Base-by-base conservation (phyloP, 768 basidiomycete genomes). In the Boletus coccyginus region DNA sequence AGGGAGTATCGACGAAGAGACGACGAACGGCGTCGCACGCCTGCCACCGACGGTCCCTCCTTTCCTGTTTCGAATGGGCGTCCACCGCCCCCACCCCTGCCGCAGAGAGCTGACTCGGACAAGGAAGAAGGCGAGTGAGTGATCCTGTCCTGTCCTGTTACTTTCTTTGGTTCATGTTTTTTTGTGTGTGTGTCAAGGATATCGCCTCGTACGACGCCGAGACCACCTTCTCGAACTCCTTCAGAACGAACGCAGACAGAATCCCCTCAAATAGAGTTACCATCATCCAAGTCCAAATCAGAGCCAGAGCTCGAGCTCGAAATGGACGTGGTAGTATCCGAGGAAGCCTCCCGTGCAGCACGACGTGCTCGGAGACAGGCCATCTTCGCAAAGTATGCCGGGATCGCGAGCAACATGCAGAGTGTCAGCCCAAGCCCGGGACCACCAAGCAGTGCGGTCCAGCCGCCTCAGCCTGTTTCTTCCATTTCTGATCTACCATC, bases 91-190 rank as follows among this genome's bases (percentile, higher is more conserved):
- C 54, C 51, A 0, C 41, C 39, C 12, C 67, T 55, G 8, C 57
- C 57, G 6, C 62, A 65, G n/a, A 67, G 56, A 46, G 62, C 70
- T 13, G 81, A 81, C 50, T 82, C 83, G 13, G 90, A 92, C 62
- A 87, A 74, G 69, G 90, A 94, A 76, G 94, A 95, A 80, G 93
- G 90, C 79, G 94, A 96, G 92, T 95, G 74, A 89, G 94, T 94
- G 39, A 43, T 7, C 9, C 7, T 11, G 24, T 46, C 50, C 59
- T 50, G 53, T 41, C 46, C 36, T 44, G 48, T 60, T 38, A 9
- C 44, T 50, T 52, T 36, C 24, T 14, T 47, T 50, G 13, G 24
- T 50, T 64, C 41, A 72, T 44, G 29, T 62, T 45, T 56, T 40
- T 35, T 54, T 41, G n/a, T n/a, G 21, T 21, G 21, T 21, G 21